These are phyloP conservation scores for Schizophyllum commune DNA, from an alignment of 1,284 basidiomycete species.

Conservation along the genomic window DNA sequence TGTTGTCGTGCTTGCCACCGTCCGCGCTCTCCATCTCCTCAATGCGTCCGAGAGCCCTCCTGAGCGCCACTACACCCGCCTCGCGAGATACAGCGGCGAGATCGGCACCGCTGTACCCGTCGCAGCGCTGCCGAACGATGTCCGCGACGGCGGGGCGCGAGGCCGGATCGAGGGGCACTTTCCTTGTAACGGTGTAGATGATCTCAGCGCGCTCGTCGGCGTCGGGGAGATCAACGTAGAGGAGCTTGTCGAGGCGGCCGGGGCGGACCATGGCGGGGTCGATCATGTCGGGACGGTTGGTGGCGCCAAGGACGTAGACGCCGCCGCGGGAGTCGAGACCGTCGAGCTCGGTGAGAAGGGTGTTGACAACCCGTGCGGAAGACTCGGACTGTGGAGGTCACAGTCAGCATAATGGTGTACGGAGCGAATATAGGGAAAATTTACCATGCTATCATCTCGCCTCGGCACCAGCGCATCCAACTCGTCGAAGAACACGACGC, in stretches of 20 bases:
- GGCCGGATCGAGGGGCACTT: constrained; percentile 59
- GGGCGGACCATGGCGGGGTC: constrained; percentile 98
- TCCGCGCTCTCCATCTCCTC: constrained; percentile 45
- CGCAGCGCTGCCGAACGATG: constrained; percentile 57
- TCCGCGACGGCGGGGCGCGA: constrained; percentile 30
- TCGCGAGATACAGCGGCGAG: constrained; percentile 83
- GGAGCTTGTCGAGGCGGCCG: constrained; percentile 90
- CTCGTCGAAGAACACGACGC: constrained; percentile 95
- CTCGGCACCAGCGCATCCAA: constrained; percentile 93
- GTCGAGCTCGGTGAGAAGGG: constrained; percentile 92
- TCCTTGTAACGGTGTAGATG: constrained; percentile 64
- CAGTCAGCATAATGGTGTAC: constrained; percentile 1
- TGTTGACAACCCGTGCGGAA: constrained; percentile 96
- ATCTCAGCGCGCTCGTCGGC: constrained; percentile 82
- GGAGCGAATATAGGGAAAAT: constrained; percentile 18
- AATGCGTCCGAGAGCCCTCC: constrained; percentile 60
- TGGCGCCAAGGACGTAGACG: constrained; percentile 95
- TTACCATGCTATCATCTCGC: constrained; percentile 83
- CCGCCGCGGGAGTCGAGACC: constrained; percentile 86
- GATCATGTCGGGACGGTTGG: constrained; percentile 98
- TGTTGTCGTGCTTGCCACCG: constrained; percentile 1
- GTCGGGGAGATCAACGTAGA: constrained; percentile 91
- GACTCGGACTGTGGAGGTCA: constrained; percentile 71
- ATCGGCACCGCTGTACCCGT: constrained; percentile 89
- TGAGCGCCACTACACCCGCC: constrained; percentile 81